Conservation (phyloP, 148 eudicot genomes). For the Dianthus caryophyllus region DNA sequence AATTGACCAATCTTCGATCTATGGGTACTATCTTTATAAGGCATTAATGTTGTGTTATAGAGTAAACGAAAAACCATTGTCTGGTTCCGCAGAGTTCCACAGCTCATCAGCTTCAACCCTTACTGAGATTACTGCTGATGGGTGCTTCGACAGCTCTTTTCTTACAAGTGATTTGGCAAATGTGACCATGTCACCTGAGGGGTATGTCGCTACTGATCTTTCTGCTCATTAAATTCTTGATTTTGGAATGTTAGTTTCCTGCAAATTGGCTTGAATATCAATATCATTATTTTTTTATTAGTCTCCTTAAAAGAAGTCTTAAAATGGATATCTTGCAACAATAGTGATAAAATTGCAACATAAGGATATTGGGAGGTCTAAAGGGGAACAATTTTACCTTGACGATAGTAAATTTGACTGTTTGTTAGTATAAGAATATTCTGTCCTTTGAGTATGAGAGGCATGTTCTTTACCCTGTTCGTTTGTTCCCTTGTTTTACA, state of each 20-base stretch:
- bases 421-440: no score
- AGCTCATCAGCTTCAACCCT: constrained; percentile 41
- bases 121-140: constrained; percentile 46
- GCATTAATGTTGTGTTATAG: constrained; percentile 39
- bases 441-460: no score
- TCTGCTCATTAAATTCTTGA: background rate
- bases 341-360: background rate
- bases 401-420: no score
- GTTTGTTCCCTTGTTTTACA: no score
- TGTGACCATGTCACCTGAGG: constrained; percentile 42
- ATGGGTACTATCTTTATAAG: constrained; percentile 47
- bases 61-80: constrained; percentile 28
- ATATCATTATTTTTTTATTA: no score
- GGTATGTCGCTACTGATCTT: constrained; percentile 36
- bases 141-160: constrained; percentile 43
- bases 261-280: no score
- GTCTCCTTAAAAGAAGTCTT: background rate
- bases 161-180: constrained; percentile 32
- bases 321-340: background rate
- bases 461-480: no score
- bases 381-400: no score
- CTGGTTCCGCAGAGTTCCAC: constrained; percentile 39
- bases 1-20: constrained; percentile 32
- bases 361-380: background rate
- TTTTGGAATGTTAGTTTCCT: background rate